phyloP scores from a whole-genome alignment of 371 early-diverging fungal genomes.

The Actinomortierella wolfii region DNA sequence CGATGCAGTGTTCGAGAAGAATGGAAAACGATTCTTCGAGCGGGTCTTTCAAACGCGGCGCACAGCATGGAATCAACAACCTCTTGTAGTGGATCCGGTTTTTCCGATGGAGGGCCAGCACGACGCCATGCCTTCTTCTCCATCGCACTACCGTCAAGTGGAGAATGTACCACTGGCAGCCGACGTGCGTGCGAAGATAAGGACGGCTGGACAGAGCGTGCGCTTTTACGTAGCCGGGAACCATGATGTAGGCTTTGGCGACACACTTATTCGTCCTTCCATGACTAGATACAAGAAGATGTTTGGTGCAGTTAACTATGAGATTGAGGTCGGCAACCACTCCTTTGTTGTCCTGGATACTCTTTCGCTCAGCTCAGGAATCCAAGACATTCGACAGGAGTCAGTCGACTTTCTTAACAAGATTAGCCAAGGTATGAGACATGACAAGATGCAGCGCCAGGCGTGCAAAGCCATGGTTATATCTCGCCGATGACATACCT shows the following conservation, averaged over 20 bases:
- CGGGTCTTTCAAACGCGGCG: constrained; percentile 15
- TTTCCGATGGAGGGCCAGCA: neutral
- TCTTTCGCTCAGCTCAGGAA: constrained; percentile 60
- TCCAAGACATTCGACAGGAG: constrained; percentile 42
- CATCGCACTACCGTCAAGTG: neutral
- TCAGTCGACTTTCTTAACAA: constrained; percentile 46
- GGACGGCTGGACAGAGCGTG: neutral
- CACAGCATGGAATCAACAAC: constrained; percentile 24
- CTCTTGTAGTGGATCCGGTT: constrained; percentile 18
- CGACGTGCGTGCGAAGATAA: neutral
- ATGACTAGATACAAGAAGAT: constrained; percentile 54
- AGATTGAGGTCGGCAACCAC: constrained; percentile 55
- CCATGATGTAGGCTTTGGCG: constrained; percentile 90
- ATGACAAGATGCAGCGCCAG: too few species aligned
- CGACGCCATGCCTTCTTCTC: constrained; percentile 6
- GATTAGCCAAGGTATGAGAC: neutral
- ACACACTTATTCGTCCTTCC: constrained; percentile 56
- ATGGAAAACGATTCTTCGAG: constrained; percentile 24
- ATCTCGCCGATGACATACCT: too few species aligned
- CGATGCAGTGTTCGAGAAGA: constrained; percentile 51
- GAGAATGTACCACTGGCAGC: neutral
- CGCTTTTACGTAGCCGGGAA: constrained; percentile 69
- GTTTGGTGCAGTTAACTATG: constrained; percentile 71
- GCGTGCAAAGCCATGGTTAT: too few species aligned
- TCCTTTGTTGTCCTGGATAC: constrained; percentile 74